Conservation (phyloP, 1,139 yeast species). For the Pichia sp. region DNA sequence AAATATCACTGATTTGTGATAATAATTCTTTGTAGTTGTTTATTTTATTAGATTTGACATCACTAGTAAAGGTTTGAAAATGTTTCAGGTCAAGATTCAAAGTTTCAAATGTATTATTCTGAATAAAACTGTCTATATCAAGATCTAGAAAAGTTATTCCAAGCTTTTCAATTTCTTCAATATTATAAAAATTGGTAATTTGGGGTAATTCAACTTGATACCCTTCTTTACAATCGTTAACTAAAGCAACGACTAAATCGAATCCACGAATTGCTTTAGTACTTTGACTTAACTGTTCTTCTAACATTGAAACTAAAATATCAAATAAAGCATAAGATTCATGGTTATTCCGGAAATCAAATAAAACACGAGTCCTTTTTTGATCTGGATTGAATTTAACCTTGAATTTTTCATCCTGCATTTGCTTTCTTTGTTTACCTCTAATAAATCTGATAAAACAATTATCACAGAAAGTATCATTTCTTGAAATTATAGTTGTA, state of each 20-base stretch:
- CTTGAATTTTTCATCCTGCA: conserved; percentile 63
- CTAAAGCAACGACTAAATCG: conserved; percentile 47
- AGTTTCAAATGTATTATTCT: conserved; percentile 2
- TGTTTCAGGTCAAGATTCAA: conserved; percentile 15
- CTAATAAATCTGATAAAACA: conserved; percentile 70
- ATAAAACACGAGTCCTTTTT: conserved; percentile 37
- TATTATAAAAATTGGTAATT: conserved; percentile 21
- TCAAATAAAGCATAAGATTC: conserved; percentile 66
- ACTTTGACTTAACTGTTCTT: conserved; percentile 46
- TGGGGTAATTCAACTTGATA: conserved; percentile 1
- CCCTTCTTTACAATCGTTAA: conserved; percentile 29
- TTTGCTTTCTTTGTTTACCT: conserved; percentile 72
- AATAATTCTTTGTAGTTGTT: conserved; percentile 26
- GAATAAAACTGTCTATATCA: conserved; percentile 31
- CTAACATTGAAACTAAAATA: conserved; percentile 50
- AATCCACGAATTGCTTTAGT: conserved; percentile 69
- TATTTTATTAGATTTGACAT: conserved; percentile 15
- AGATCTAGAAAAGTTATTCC: conserved; percentile 34
- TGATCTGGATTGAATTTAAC: conserved; percentile 44
- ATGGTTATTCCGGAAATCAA: conserved; percentile 59
- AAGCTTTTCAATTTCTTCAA: conserved; percentile 15
- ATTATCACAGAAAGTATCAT: conserved; percentile 60
- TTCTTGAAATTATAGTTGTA: conserved; percentile 51
- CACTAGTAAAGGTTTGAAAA: conserved; percentile 15
- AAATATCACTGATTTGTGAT: conserved; percentile 38